phyloP scores from a whole-genome alignment of 148 eudicot species.

The Fagopyrum tataricum region DNA sequence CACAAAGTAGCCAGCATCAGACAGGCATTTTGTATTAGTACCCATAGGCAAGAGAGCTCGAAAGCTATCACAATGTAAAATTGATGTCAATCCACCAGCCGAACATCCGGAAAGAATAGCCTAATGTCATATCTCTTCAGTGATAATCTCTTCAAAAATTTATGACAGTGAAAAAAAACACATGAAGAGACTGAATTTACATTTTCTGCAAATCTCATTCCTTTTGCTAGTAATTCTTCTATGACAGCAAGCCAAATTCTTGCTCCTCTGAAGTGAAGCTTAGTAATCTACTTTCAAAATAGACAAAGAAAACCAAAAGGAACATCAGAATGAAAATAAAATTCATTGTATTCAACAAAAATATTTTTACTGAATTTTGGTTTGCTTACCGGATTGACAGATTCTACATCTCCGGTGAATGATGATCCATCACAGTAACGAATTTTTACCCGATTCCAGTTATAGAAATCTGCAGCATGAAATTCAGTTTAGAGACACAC shows the following conservation, averaged over 20 bases:
- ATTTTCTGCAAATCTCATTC: slow-evolving; percentile 20
- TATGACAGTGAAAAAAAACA: background rate
- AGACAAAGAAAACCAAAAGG: background rate
- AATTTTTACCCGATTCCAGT: slow-evolving; percentile 86
- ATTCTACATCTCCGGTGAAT: slow-evolving; percentile 83
- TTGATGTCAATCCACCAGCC: slow-evolving; percentile 92
- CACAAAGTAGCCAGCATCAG: slow-evolving; percentile 91
- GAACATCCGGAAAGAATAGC: slow-evolving; percentile 95
- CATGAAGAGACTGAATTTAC: background rate
- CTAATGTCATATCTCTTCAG: slow-evolving; percentile 18
- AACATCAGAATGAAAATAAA: background rate
- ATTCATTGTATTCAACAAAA: background rate
- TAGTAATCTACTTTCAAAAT: slow-evolving; percentile 35
- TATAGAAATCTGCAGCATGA: slow-evolving; percentile 59
- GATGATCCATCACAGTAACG: slow-evolving; percentile 97
- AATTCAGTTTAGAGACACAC: background rate
- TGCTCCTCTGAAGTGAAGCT: slow-evolving; percentile 45
- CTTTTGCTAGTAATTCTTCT: slow-evolving; percentile 16
- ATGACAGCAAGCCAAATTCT: slow-evolving; percentile 20
- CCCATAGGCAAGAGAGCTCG: slow-evolving; percentile 57
- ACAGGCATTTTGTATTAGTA: slow-evolving; percentile 71
- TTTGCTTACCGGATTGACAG: slow-evolving; percentile 70
- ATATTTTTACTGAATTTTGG: background rate
- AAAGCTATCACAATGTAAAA: slow-evolving; percentile 85
- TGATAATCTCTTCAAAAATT: background rate